Evolutionary conservation across 2,329 filamentous ascomycete genomes (phyloP), one percentile per base, ranked within the genome.

Genomic region (Verticillium zaregamsianum): DNA sequence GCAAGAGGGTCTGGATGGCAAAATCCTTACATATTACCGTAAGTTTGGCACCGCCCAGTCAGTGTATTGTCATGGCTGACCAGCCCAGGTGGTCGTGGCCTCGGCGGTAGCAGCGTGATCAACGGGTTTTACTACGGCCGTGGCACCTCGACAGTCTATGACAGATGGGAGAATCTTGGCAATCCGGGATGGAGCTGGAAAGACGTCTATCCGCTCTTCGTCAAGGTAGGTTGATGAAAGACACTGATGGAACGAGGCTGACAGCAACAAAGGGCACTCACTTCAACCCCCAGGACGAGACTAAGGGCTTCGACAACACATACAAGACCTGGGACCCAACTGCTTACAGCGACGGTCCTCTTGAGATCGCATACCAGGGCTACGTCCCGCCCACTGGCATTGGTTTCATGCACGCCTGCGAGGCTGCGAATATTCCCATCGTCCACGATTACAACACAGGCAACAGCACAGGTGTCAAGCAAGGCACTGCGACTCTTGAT

Each of bases 71-170:
- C 3, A 23, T 28, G 35, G 3, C 33, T 57, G 15, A 60, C 49
- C 17, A 11, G 5, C 7, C 35, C 33, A 63, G 62, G 59, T 39
- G 70, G 71, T 15, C 65, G 66, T 23, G 68, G 68, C n/a, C 62
- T 74, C 4, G 73, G 73, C n/a, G 71, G 72, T 33, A 70, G 70
- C 54, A 73, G 71, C 17, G 66, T 68, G 5, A 69, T 68, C 28
- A 74, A 73, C 55, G 72, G 72, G 17, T 69, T 74, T 59, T 70
- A 69, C 62, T 73, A 72, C 61, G 71, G 71, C 45, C 65, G 71
- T 32, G 70, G 69, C 11, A 68, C 67, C 40, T 66, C 70, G 4
- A 68, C 66, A 35, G 68, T 74, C 39, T 73, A 73, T 55, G 68
- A 74, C 55, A 67, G 68, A 40, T 75, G 73, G 72, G 70, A 67